Evolutionary conservation across 768 basidiomycete genomes (phyloP), one percentile per base, ranked within the genome.

Genomic region (Suillus variegatus): DNA sequence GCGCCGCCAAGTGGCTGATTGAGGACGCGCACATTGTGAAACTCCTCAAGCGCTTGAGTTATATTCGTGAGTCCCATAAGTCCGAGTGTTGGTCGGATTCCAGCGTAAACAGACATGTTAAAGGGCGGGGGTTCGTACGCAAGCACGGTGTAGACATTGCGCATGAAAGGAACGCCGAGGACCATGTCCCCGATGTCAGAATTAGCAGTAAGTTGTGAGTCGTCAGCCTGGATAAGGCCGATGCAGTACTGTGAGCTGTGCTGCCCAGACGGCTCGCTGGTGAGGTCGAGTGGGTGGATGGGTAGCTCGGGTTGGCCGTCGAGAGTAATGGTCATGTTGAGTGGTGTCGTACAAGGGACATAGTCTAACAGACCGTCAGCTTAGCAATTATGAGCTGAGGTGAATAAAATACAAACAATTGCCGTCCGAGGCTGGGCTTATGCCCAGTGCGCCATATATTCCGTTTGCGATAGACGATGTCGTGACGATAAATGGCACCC

Each of bases 91-190:
- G 91, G 82, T 4, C 64, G 56, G 64, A 70, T 67, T 46, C 68
- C 68, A 35, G 67, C 65, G 52, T 68, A 64, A 28, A 70, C 69
- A 41, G 65, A 65, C 6, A 61, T 62, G 36, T 81, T 77, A 73
- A 89, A 86, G 4, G 70, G 69, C 3, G 88, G 88, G 0, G 70
- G 65, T 55, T 84, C 80, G 72, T 89, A 92, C 1, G 88, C 88
- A 83, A 93, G 84, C 67, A 94, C 91, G 14, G 86, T 88, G 72
- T 94, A 94, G 4, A 86, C 82, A 70, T 88, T 93, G 13, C 90
- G 83, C 70, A 94, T 77, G 73, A 94, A 94, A 0, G 92, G 87
- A 0, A 92, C 89, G 47, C 91, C 92, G 46, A 94, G 86, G 64
- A 94, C 81, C 78, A 94, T 88, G 74, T 93, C 92, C 1, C 85